Conservation (phyloP, 495 filamentous ascomycete species). For the Aspergillus sparsus region DNA sequence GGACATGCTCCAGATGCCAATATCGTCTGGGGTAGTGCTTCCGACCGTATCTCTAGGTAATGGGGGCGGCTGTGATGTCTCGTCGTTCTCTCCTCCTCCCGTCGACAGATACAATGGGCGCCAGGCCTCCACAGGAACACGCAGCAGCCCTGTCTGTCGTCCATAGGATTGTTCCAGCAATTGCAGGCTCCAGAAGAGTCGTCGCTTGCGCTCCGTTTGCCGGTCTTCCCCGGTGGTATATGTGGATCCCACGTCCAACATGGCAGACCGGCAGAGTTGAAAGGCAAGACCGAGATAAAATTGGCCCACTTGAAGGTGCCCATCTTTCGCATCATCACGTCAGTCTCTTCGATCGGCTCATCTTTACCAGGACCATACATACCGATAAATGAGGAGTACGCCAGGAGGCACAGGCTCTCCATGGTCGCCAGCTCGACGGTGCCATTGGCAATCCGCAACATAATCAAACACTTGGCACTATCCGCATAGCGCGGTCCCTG, state of each 20-base stretch:
- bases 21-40: constrained; percentile 31
- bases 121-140: constrained; percentile 35
- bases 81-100: constrained; percentile 23
- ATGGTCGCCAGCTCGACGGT: constrained; percentile 48
- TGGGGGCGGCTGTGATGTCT: constrained; percentile 32
- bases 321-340: constrained; percentile 30
- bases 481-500: constrained; percentile 43
- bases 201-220: constrained; percentile 40
- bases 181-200: constrained; percentile 50
- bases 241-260: constrained; percentile 41
- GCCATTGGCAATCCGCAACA: constrained; percentile 51
- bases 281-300: constrained; percentile 47
- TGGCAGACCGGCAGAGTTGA: constrained; percentile 47
- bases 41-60: constrained; percentile 41
- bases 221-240: constrained; percentile 33
- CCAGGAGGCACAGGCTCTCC: constrained; percentile 47
- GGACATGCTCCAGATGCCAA: constrained; percentile 46
- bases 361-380: constrained; percentile 1
- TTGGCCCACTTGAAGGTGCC: constrained; percentile 40
- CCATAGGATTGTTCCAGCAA: constrained; percentile 44
- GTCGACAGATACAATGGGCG: constrained; percentile 35
- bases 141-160: constrained; percentile 44
- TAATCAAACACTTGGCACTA: constrained; percentile 44
- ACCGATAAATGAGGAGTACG: constrained; percentile 47
- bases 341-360: neutral